Base-by-base conservation (phyloP, 2,329 filamentous ascomycete species). In the Penicillium sp. region DNA sequence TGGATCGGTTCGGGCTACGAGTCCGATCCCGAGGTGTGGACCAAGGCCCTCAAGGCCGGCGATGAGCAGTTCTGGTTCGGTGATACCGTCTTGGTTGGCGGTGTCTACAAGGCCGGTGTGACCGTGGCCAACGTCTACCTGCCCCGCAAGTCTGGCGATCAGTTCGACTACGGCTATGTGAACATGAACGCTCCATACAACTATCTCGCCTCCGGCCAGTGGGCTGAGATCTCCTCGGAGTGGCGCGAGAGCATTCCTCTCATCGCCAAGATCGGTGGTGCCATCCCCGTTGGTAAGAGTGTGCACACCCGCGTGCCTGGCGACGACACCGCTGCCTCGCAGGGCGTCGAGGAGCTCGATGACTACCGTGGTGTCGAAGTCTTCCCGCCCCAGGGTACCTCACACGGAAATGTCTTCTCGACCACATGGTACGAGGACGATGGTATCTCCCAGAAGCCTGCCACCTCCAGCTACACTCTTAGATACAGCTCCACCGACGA, bases 1-100 rank as follows among this genome's bases (percentile, higher is more conserved):
- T 90, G 87, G 87, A 83, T 84, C 0, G 87, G 87, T 0, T 89
- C 86, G 85, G 86, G 85, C 24, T 88, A 86, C 60, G 86, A 89
- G 63, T 63, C 70, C 0, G 87, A 90, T 57, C 74, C 82, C 0
- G 81, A 83, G 53, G 82, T 90, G 0, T 90, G 87, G 87, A 81
- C 73, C 2, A 76, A 76, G 43, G 62, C 74, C 0, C 71, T 89
- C 3, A 84, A 80, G 49, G 75, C 80, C 27, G 86, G 86, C 7
- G 87, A 89, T 58, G 81, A 81, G 4, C 86, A 90, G 64, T 90
- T 85, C 72, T 90, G 86, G 86, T 80, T 89, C 22, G 87, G 87
- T 10, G 83, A 87, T 48, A 76, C 79, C 0, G 70, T 89, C 8
- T 75, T 90, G 0, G 73, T 90, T 7, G 84, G 84, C 2, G 86